Base-by-base conservation (phyloP, 805 yeast genomes). In the Ogataea siamensis region DNA sequence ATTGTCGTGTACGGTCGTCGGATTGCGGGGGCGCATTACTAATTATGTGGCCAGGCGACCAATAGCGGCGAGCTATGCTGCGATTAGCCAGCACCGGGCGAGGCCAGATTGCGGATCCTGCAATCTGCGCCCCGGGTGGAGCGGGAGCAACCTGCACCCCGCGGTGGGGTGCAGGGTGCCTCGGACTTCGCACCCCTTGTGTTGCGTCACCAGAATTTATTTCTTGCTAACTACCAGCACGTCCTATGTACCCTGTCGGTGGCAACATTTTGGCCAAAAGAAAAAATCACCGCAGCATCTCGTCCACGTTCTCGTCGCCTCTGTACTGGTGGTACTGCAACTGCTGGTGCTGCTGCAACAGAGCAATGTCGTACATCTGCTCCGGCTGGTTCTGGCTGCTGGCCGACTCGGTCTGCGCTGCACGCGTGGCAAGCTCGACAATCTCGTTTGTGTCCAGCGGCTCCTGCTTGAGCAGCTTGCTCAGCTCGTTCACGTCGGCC, bases 361-460 rank as follows among this genome's bases (percentile, higher is more conserved):
- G 28, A 29, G 45, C 48, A 27, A 43, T 49, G 34, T 47, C 50
- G 32, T 45, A 45, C 29, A 48, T 20, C 24, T 46, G 44, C 7
- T 47, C 52, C 26, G 46, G 48, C 27, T 43, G 41, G 24, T 28
- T 28, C 19, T 26, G 28, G 7, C 33, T 26, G 5, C 24, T 11
- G 18, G 25, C 16, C 15, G 34, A n/a, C 15, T 50, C 52, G 33
- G 40, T 39, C 37, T 46, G 50, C 14, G 54, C 54, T 3, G 54
- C 56, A 14, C 56, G 35, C 13, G 51, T 46, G 3, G 56, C 56
- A 18, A 51, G 41, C 38, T 48, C 54, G 16, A 50, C 56, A 22
- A 51, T 49, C 28, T 49, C 53, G 33, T 42, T 46, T 7, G 53
- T 45, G 26, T 51, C 49, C 39, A 51, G 38, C 10, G 37, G 48